Base-by-base conservation (phyloP, 768 basidiomycete genomes). In the Boletellus emodensis region DNA sequence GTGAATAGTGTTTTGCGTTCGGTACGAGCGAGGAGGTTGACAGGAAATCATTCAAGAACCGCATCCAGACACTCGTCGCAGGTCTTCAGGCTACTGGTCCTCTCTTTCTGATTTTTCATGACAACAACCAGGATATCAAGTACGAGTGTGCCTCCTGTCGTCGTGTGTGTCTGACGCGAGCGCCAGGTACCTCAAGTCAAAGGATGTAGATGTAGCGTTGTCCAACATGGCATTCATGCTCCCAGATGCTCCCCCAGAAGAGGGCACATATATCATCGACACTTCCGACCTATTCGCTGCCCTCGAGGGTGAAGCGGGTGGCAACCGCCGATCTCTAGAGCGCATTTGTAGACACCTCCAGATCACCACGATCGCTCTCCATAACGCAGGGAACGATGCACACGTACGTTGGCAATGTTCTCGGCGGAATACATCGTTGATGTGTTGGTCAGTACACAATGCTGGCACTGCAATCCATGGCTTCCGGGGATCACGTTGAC, bases 351-450 rank as follows among this genome's bases (percentile, higher is more conserved):
- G 72, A 40, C 79, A 83, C 45, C 74, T 94, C 18, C 77, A 81
- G 44, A 74, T 91, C 44, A 55, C 69, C 0, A 78, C 80, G 1
- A 56, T 74, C 32, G 72, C 75, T 57, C 68, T 87, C 50, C 92
- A 92, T 73, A 94, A 94, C 60, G 90, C 88, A 1, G 90, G 90
- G 0, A 93, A 92, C 60, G 89, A 93, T 64, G 90, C 90, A 1
- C 77, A 85, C 63, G 90, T 91, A 58, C 37, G 83, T 65, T 36
- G 18, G 28, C 6, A 18, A 39, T 33, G 10, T 39, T 44, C 7
- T 32, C 8, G 15, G 26, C 7, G 12, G 13, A 28, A 22, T 15
- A 8, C 17, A 18, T 26, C 2, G 11, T 26, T 64, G 14, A 60
- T 10, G 9, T 9, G 24, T 32, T 20, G n/a, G 22, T 35, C 56